Base-by-base conservation (phyloP, 495 filamentous ascomycete genomes). In the Aspergillus carlsbadensis region DNA sequence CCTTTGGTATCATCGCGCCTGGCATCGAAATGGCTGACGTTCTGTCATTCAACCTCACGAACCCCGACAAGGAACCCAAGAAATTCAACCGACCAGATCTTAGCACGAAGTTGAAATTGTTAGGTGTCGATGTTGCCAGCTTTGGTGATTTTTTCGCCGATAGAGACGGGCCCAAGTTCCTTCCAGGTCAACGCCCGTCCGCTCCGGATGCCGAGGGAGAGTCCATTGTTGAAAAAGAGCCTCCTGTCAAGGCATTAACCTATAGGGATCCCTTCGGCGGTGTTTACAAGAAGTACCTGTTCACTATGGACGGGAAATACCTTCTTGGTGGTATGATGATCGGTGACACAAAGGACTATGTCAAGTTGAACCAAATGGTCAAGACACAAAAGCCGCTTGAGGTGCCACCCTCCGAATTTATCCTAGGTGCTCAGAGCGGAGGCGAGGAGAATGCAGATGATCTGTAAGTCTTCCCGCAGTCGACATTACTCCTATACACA, bases 291-390 rank as follows among this genome's bases (percentile, higher is more conserved):
- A 98, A 98, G 70, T 98, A 92, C 70, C 73, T 98, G 6, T 96
- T 96, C 62, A 96, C 92, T 2, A 70, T 87, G 66, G 93, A 98
- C 66, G 93, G 93, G 20, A 96, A 96, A 66, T 94, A 91, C 68
- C 76, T 98, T 2, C 83, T 98, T 6, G 93, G 93, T 15, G 93
- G 93, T 3, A 98, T 98, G 92, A 96, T 98, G 89, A 96, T 98
- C 54, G 93, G 93, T 34, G 93, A 98, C 70, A 96, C 92, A 0
- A 87, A 82, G 56, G 93, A 98, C 70, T 98, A 96, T 67, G 82
- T 96, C 71, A 96, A 96, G 65, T 75, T 98, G 37, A 93, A 96
- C 6, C 89, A 91, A n/a, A 87, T 96, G 79, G 92, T 95, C 29
- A 98, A 94, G 73, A 84, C 79, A 55, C 88, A 92, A 62, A 96